phyloP scores from a whole-genome alignment of 345 rosid species.

The Iberis pinnata region DNA sequence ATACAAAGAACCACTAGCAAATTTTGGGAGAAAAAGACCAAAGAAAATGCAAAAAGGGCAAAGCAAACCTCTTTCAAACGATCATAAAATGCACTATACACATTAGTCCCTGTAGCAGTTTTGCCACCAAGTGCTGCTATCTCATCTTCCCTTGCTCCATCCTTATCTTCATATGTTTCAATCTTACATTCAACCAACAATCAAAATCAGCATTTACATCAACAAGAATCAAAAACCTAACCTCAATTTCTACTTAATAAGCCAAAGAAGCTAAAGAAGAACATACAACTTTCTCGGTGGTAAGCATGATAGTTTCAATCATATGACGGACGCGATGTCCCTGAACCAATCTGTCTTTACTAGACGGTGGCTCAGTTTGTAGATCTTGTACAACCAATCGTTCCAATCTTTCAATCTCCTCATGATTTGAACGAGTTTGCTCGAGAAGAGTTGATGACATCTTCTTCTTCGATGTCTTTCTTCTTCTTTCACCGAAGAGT shows the following conservation, averaged over 20 bases:
- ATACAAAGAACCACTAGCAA: no score
- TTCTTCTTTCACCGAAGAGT: conserved; percentile 11
- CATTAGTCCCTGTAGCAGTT: conserved; percentile 62
- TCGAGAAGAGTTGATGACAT: conserved; percentile 95
- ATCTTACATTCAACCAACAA: conserved; percentile 33
- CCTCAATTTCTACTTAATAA: background rate
- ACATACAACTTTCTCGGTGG: conserved; percentile 33
- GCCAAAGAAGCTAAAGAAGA: background rate
- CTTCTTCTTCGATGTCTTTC: background rate
- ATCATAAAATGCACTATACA: conserved; percentile 80
- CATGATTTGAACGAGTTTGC: conserved; percentile 78
- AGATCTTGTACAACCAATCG: conserved; percentile 84
- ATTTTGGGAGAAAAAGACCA: no score
- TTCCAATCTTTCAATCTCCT: conserved; percentile 82
- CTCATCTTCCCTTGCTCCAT: conserved; percentile 84
- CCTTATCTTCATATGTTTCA: conserved; percentile 82
- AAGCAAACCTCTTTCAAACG: conserved; percentile 74
- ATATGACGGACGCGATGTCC: conserved; percentile 87
- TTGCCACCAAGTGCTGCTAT: conserved; percentile 92
- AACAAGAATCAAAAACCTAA: background rate
- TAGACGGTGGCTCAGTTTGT: conserved; percentile 59
- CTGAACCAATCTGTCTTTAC: conserved; percentile 71
- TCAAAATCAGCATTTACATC: conserved; percentile 10
- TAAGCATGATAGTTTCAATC: conserved; percentile 56
- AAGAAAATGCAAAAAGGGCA: no score